Base-by-base conservation (phyloP, 495 filamentous ascomycete genomes). In the Neurospora discreta region DNA sequence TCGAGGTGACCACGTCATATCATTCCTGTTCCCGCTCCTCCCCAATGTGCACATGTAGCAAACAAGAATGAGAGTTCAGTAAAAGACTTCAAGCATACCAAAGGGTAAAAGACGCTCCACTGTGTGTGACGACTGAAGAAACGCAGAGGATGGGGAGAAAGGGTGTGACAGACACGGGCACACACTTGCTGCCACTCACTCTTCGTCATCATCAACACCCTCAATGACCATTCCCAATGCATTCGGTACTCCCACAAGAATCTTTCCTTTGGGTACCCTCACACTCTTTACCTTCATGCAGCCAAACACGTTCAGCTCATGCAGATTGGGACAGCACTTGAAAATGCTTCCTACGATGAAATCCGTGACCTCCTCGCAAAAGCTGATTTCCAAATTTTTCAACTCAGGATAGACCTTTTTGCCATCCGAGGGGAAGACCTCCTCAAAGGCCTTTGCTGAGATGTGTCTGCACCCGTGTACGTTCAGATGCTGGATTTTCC, bases 401-500 rank as follows among this genome's bases (percentile, higher is more conserved):
- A 98, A 84, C 5, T 86, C 80, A 0, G 89, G 88, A 73, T 95
- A 98, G 8, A 73, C 71, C 68, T 85, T 86, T 26, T 65, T 65
- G 23, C 52, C 52, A 26, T 81, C 83, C 26, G 77, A 74, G 3
- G 84, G 82, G 76, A 97, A 98, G 10, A 90, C 89, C 18, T 88
- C 83, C 70, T 90, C 87, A 71, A 95, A 92, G 0, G 90, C 88
- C 23, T 85, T 83, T 67, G 82, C 81, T 8, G 85, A 85, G 69
- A 98, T 92, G 76, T 95, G 90, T 30, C 93, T 89, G 77, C 93
- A 97, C 9, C 89, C 93, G 16, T 90, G 82, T 38, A 97, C 84
- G 74, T 95, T 90, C 23, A 98, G 81, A 20, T 84, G 81, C 71
- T 85, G 80, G 1, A 97, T 80, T 11, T 75, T 80, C 9, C 77